Percentiles rank a stretch among this genome's conserved stretches.
These are phyloP conservation scores for Aspergillus homomorphus DNA, from an alignment of 495 filamentous ascomycete genomes.

Conservation along the genomic window DNA sequence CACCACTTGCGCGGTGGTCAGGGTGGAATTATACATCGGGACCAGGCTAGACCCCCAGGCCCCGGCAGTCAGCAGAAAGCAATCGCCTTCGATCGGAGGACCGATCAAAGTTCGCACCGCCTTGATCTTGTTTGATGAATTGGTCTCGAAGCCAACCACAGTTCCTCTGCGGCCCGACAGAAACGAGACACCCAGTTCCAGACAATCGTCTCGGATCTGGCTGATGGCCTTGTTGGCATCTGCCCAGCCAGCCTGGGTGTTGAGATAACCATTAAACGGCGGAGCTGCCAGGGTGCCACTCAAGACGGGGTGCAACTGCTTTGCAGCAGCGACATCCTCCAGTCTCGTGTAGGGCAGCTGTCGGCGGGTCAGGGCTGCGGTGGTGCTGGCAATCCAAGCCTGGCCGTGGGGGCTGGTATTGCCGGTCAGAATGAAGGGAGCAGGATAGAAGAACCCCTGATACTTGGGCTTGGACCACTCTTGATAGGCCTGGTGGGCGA, in stretches of 20 bases:
- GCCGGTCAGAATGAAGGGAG: constrained; percentile 1
- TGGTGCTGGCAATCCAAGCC: constrained; percentile 6
- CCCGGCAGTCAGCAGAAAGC: constrained; percentile 33
- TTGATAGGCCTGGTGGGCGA: constrained; percentile 9
- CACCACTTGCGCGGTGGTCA: constrained; percentile 48
- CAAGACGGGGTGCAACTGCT: constrained; percentile 20
- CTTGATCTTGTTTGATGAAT: background rate
- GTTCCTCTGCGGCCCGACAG: constrained; percentile 19
- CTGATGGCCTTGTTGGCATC: constrained; percentile 63
- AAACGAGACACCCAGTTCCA: constrained; percentile 22
- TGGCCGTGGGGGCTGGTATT: constrained; percentile 1
- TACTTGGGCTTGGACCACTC: constrained; percentile 4
- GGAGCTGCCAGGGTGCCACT: constrained; percentile 42
- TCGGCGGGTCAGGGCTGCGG: background rate
- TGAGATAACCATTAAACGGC: constrained; percentile 59
- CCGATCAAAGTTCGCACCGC: constrained; percentile 14
- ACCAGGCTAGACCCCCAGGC: constrained; percentile 14
- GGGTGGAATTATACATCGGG: constrained; percentile 54
- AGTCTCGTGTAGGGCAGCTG: constrained; percentile 3
- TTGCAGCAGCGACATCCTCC: background rate
- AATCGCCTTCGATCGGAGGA: constrained; percentile 35
- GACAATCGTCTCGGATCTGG: constrained; percentile 42
- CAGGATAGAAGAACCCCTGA: constrained; percentile 6
- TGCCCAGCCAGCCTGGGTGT: constrained; percentile 66
- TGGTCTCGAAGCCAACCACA: constrained; percentile 12